Evolutionary conservation across 805 yeast species (phyloP).

Genomic region (Saccharomycopsis fermentans): DNA sequence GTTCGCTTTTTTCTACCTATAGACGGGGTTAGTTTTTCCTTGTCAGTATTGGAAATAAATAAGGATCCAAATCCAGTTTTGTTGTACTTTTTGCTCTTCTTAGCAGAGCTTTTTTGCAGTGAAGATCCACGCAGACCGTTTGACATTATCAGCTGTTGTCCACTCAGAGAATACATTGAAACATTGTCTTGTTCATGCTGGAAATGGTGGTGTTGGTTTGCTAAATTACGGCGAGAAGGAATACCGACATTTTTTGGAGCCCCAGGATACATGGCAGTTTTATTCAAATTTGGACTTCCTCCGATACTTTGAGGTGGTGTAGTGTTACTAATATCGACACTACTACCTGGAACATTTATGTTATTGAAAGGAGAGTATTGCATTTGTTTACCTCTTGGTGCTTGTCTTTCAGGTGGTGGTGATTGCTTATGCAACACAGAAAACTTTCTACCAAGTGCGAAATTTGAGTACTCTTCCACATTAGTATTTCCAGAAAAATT

Average conservation of each 20-base stretch:
- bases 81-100: background rate
- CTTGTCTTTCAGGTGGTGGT: background rate
- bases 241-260: background rate
- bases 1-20: background rate
- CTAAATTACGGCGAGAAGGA: background rate
- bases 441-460: background rate
- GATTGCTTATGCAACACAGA: background rate
- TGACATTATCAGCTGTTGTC: background rate
- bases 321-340: background rate
- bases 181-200: background rate
- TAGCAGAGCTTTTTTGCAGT: background rate
- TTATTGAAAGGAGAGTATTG: background rate
- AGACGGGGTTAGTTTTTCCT: background rate
- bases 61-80: background rate
- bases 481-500: background rate
- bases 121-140: background rate
- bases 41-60: background rate
- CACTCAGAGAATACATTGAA: background rate
- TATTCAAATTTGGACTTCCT: background rate
- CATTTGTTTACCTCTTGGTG: background rate
- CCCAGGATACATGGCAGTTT: background rate
- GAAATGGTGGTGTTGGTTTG: background rate
- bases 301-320: background rate
- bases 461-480: background rate
- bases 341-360: background rate